Evolutionary conservation across 192 early-diverging fungal genomes (phyloP).

Genomic region (Linnemannia hyalina): DNA sequence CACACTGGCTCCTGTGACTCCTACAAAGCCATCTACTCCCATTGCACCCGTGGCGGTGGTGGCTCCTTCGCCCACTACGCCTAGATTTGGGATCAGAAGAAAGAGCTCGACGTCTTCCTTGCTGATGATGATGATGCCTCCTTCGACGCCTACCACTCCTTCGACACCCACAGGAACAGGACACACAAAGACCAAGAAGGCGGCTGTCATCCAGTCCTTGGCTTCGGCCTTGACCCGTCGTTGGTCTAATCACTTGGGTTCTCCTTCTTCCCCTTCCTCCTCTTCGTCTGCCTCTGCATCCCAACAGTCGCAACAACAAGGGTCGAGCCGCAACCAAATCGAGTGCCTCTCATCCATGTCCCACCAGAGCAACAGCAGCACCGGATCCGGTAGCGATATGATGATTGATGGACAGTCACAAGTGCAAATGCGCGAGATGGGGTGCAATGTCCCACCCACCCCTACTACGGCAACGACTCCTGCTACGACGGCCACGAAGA

Average conservation of each 20-base stretch:
- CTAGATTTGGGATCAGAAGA: too few relatives aligned
- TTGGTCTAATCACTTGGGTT: constrained; percentile 15
- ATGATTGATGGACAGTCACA: not conserved
- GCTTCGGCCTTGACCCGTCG: constrained; percentile 29
- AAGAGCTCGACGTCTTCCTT: too few relatives aligned
- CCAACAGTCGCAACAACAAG: constrained; percentile 6
- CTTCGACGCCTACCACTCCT: not conserved
- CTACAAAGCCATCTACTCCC: not conserved
- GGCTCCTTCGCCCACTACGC: not conserved
- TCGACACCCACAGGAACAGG: not conserved
- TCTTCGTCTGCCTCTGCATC: not conserved
- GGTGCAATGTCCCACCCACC: not conserved
- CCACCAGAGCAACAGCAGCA: not conserved
- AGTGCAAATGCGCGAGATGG: not conserved
- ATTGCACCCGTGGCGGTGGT: not conserved
- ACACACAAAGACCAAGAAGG: constrained; percentile 3
- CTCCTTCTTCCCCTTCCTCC: not conserved
- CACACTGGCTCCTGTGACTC: not conserved
- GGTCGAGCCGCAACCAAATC: not conserved
- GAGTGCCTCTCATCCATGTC: constrained; percentile 12
- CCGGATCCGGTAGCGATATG: not conserved
- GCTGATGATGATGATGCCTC: not conserved
- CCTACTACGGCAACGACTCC: not conserved
- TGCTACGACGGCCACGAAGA: too few relatives aligned
- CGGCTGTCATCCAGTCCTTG: constrained; percentile 10